phyloP scores from a whole-genome alignment of 2,329 filamentous ascomycete genomes.

The Paraconiothyrium sp. region DNA sequence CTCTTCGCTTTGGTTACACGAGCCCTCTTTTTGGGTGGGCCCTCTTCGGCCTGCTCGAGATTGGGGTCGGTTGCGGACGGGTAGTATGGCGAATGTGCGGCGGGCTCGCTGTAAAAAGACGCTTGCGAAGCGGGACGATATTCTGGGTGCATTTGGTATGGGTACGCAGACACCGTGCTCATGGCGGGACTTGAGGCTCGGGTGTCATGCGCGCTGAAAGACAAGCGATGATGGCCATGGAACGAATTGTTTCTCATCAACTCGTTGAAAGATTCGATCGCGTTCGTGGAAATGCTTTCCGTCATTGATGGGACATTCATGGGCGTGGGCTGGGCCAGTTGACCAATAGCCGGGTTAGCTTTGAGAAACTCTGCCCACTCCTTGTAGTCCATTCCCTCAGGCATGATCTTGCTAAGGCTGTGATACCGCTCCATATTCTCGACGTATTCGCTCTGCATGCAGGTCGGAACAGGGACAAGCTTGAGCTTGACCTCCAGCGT shows the following conservation, averaged over 20 bases:
- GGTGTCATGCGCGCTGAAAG: conserved; percentile 47
- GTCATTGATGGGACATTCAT: conserved; percentile 26
- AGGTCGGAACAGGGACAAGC: conserved; percentile 78
- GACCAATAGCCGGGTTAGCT: conserved; percentile 65
- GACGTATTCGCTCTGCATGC: conserved; percentile 67
- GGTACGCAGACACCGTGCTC: conserved; percentile 50
- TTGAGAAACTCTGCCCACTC: conserved; percentile 84
- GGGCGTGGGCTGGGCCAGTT: conserved; percentile 41
- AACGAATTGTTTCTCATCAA: conserved; percentile 46
- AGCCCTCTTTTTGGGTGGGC: conserved; percentile 77
- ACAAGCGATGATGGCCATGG: conserved; percentile 34
- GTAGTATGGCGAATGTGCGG: conserved; percentile 30
- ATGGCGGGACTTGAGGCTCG: conserved; percentile 57
- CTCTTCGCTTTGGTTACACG: conserved; percentile 78
- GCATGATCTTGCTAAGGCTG: conserved; percentile 65
- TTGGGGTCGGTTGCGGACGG: conserved; percentile 23
- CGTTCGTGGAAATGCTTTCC: conserved; percentile 36
- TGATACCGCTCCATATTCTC: conserved; percentile 70
- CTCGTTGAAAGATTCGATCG: conserved; percentile 49
- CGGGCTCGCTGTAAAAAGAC: conserved; percentile 47
- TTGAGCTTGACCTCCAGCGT: conserved; percentile 93
- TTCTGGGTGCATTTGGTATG: conserved; percentile 42
- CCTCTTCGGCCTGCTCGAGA: conserved; percentile 56
- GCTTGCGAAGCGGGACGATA: conserved; percentile 52
- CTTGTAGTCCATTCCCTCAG: conserved; percentile 71